Evolutionary conservation across 768 basidiomycete species (phyloP).

Genomic region (Heimioporus sp.): DNA sequence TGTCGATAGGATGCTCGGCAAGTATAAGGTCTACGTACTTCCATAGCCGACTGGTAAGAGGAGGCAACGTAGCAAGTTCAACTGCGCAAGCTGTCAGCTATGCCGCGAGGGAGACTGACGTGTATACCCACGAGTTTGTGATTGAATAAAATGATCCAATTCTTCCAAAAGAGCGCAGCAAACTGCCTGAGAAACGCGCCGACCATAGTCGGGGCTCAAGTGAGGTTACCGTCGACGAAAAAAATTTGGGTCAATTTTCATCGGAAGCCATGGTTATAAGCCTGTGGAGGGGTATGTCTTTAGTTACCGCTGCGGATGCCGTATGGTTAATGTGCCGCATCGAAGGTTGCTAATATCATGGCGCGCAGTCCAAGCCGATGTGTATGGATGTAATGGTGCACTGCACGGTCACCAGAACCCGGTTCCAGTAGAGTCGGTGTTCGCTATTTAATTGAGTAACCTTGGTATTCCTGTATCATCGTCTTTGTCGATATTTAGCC

Average conservation of each 20-base stretch:
- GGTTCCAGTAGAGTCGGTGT: too few relatives aligned
- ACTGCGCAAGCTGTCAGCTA: constrained; percentile 30
- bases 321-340: too few relatives aligned
- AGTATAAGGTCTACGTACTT: constrained; percentile 6
- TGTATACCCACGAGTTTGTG: constrained; percentile 54
- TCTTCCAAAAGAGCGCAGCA: constrained; percentile 62
- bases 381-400: too few relatives aligned
- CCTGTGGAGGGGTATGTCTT: not conserved
- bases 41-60: constrained; percentile 65
- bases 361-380: too few relatives aligned
- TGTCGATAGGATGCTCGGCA: not conserved
- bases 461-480: too few relatives aligned
- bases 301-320: not conserved
- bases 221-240: not conserved
- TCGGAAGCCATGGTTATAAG: not conserved
- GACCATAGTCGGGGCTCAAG: constrained; percentile 12
- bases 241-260: not conserved
- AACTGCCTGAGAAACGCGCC: constrained; percentile 61
- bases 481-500: too few relatives aligned
- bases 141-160: constrained; percentile 69
- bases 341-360: too few relatives aligned
- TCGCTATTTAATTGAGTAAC: too few relatives aligned
- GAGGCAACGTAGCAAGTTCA: constrained; percentile 61
- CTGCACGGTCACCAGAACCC: too few relatives aligned
- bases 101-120: not conserved